Evolutionary conservation across 345 rosid species (phyloP).

Genomic region (Mallotus nudiflorus): DNA sequence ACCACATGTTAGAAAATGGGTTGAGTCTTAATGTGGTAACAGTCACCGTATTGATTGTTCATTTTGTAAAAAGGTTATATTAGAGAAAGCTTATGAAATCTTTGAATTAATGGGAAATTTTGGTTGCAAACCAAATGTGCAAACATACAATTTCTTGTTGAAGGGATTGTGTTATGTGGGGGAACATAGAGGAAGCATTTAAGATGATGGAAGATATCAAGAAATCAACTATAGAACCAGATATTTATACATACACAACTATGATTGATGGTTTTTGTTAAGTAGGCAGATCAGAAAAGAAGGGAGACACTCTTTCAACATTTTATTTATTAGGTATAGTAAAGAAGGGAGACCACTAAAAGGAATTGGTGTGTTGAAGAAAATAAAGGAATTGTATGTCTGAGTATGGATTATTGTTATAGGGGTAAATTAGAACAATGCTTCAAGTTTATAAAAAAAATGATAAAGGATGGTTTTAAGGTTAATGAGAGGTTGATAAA

Average conservation of each 20-base stretch:
- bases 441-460: constrained; percentile 41
- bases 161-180: constrained; percentile 70
- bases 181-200: constrained; percentile 62
- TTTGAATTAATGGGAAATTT: constrained; percentile 40
- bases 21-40: constrained; percentile 39
- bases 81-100: constrained; percentile 48
- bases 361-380: constrained; percentile 50
- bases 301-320: constrained; percentile 60
- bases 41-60: constrained; percentile 41
- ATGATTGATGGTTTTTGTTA: constrained; percentile 75
- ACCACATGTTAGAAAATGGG: constrained; percentile 42
- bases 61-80: constrained; percentile 47
- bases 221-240: constrained; percentile 36
- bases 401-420: constrained; percentile 52
- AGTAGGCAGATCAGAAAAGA: constrained; percentile 64
- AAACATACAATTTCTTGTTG: constrained; percentile 61
- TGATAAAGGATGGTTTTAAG: constrained; percentile 42
- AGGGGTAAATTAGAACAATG: constrained; percentile 44
- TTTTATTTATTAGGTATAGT: constrained; percentile 54
- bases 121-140: constrained; percentile 41
- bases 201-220: constrained; percentile 43
- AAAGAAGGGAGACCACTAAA: constrained; percentile 54
- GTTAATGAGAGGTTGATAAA: constrained; percentile 43
- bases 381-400: constrained; percentile 53
- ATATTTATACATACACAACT: constrained; percentile 56